Evolutionary conservation across 2,329 filamentous ascomycete genomes (phyloP), one percentile per base, ranked within the genome.

Genomic region (Cordyceps cateniannulata): DNA sequence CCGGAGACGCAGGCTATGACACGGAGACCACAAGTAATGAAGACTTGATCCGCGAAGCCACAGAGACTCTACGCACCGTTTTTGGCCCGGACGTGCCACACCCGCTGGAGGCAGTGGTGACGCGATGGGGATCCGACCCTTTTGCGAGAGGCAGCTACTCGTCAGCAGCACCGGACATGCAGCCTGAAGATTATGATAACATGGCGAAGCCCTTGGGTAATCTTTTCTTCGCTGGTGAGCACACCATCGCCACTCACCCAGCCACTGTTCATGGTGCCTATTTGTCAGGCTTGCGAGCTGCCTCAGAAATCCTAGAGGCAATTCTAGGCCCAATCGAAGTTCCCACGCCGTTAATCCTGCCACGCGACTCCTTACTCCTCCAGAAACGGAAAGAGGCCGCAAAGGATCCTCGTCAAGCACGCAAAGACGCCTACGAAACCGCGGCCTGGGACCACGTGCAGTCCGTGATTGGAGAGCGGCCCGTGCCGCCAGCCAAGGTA

Each of bases 211-310:
- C 89, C 1, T 80, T 97, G 35, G 93, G 91, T 35, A 96, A 96
- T 65, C 78, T 99, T 9, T 91, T 93, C 74, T 99, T 99, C 73
- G 95, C 93, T 18, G 95, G 95, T 52, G 95, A 99, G 74, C 95
- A 96, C 63, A 99, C 96, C 1, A 97, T 90, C 67, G 92, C 91
- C 51, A 96, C 92, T 0, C 93, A 99, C 71, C 95, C 96, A 14
- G 95, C 96, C 35, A 99, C 95, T 2, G 95, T 99, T 0, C 95
- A 99, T 67, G 95, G 95, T 6, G 96, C 95, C 9, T 99, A 98
- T 70, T 79, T 99, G 4, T 97, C 95, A 2, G 96, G 95, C 3
- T 80, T 99, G 6, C 87, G 95, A 54, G 95, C 89, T 3, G 95
- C 95, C 12, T 88, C 90, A 3, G 93, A 98, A 69, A 84, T 99